Conservation (phyloP, 495 filamentous ascomycete species). For the Talaromyces stipitatus region DNA sequence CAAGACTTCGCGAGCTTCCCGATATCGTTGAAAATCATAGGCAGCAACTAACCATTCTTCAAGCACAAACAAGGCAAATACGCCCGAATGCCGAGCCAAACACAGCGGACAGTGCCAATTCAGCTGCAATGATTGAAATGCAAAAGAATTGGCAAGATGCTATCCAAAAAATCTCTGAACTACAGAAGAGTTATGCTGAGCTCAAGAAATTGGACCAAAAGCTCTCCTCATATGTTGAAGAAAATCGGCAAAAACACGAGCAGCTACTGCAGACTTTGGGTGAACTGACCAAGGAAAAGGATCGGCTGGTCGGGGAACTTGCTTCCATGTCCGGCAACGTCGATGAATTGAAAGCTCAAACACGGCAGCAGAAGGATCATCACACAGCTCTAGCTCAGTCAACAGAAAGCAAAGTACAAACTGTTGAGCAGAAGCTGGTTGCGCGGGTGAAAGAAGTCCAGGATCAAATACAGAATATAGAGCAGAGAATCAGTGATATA, state of each 20-base stretch:
- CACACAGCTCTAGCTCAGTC: neutral
- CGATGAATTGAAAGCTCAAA: conserved; percentile 5
- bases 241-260: neutral
- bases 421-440: neutral
- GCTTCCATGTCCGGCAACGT: neutral
- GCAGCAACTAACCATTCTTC: neutral
- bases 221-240: neutral
- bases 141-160: neutral
- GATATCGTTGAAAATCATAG: neutral
- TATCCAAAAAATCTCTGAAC: neutral
- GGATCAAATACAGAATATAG: conserved; percentile 10
- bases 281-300: conserved; percentile 7
- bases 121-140: neutral
- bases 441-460: conserved; percentile 9
- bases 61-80: neutral
- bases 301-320: conserved; percentile 3
- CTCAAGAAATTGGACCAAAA: neutral
- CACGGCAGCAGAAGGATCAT: neutral
- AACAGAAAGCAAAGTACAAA: neutral
- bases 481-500: conserved; percentile 8
- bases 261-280: neutral
- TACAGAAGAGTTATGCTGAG: neutral
- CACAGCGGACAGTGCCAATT: neutral
- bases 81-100: neutral
- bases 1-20: neutral